Conservation (phyloP, 768 basidiomycete genomes). For the Pilatotrama ljubarskyi region DNA sequence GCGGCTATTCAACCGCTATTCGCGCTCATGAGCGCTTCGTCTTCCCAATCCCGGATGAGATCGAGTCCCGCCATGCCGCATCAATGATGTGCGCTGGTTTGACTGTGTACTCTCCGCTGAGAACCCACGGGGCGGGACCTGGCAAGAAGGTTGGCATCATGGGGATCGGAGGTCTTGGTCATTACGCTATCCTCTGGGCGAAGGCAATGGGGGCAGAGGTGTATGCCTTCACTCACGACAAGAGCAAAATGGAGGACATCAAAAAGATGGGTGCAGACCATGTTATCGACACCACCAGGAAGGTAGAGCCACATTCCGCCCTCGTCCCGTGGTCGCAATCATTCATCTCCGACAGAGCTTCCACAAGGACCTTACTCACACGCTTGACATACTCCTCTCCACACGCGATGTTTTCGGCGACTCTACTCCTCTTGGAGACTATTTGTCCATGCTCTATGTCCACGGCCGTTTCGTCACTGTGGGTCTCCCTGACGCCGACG, state of each 20-base stretch:
- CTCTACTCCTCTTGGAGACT: constrained; percentile 29
- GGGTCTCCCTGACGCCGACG: constrained; percentile 51
- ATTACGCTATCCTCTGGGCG: constrained; percentile 43
- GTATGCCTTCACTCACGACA: constrained; percentile 57
- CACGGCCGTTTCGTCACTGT: constrained; percentile 59
- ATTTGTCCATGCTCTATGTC: constrained; percentile 48
- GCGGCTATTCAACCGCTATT: constrained; percentile 51
- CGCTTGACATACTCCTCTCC: constrained; percentile 52
- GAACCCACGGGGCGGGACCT: constrained; percentile 52
- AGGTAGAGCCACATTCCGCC: not conserved
- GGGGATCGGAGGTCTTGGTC: constrained; percentile 62
- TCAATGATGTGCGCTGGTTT: constrained; percentile 67
- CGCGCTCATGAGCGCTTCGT: constrained; percentile 54
- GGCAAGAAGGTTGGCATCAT: constrained; percentile 67
- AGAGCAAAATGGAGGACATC: constrained; percentile 55
- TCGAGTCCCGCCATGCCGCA: constrained; percentile 54
- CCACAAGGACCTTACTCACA: constrained; percentile 36
- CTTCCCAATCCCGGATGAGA: constrained; percentile 55
- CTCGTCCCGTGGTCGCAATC: not conserved
- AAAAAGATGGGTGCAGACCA: constrained; percentile 56
- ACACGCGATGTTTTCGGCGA: constrained; percentile 27
- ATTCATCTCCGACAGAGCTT: constrained; percentile 34
- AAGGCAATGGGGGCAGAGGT: constrained; percentile 59
- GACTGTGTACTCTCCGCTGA: constrained; percentile 63
- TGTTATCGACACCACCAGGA: constrained; percentile 46